Conservation (phyloP, 257 asterid genomes). For the Salvia miltiorrhiza region DNA sequence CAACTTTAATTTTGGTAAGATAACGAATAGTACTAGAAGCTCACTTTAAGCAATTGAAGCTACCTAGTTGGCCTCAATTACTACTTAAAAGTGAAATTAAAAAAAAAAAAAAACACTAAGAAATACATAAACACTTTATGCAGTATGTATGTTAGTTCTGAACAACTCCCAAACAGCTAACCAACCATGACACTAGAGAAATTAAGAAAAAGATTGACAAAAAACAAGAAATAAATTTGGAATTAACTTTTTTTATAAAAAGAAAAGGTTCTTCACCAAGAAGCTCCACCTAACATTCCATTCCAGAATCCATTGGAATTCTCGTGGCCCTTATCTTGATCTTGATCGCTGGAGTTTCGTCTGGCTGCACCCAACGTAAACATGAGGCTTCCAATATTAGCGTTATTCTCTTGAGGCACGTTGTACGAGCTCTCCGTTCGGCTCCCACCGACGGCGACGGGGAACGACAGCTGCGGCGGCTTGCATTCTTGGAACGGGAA, state of each 20-base stretch:
- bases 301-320: slow-evolving; percentile 65
- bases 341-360: slow-evolving; percentile 29
- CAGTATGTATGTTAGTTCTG: slow-evolving; percentile 33
- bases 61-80: slow-evolving; percentile 8
- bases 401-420: slow-evolving; percentile 34
- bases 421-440: slow-evolving; percentile 21
- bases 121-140: slow-evolving; percentile 22
- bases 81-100: neutral
- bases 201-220: neutral
- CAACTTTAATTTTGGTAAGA: neutral
- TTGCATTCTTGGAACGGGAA: slow-evolving; percentile 65
- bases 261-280: slow-evolving; percentile 33
- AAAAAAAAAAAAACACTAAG: neutral
- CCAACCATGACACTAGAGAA: slow-evolving; percentile 22
- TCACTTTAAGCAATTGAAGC: slow-evolving; percentile 20
- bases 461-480: slow-evolving; percentile 41
- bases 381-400: slow-evolving; percentile 39
- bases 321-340: slow-evolving; percentile 45
- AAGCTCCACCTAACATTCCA: slow-evolving; percentile 64
- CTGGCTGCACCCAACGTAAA: slow-evolving; percentile 51
- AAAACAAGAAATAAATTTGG: neutral
- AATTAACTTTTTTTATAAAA: neutral
- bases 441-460: slow-evolving; percentile 30
- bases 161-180: slow-evolving; percentile 36
- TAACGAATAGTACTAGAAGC: slow-evolving; percentile 14